A percentile compares a stretch with the other conserved stretches of the same genome.
phyloP scores from a whole-genome alignment of 192 early-diverging fungal genomes.

The Gonapodya sp. region DNA sequence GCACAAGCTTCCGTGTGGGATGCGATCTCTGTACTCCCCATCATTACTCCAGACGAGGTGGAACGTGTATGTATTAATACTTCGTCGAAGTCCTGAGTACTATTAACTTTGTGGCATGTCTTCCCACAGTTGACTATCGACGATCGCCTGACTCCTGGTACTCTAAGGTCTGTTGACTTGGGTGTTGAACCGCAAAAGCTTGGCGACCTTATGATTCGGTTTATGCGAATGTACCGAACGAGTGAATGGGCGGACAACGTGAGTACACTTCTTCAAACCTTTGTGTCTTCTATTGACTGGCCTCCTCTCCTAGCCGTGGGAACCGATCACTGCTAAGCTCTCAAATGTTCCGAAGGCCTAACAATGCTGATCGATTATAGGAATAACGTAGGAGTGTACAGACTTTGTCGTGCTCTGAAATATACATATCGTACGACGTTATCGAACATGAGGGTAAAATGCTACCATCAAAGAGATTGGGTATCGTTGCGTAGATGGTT shows the following conservation, averaged over 20 bases:
- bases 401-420: too few relatives aligned
- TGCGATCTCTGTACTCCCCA: constrained; percentile 55
- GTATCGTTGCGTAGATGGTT: background rate
- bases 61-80: constrained; percentile 44
- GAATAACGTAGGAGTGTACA: background rate
- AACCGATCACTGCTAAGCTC: background rate
- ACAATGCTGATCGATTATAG: background rate
- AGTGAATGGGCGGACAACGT: background rate
- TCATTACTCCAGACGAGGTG: constrained; percentile 77
- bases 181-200: constrained; percentile 70
- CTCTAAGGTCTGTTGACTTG: constrained; percentile 78
- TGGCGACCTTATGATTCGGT: constrained; percentile 73
- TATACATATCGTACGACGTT: background rate
- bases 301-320: background rate
- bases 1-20: constrained; percentile 34
- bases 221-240: constrained; percentile 18
- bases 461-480: too few relatives aligned
- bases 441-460: background rate
- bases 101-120: constrained; percentile 2
- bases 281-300: background rate
- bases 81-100: background rate
- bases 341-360: background rate
- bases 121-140: constrained; percentile 49
- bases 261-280: background rate
- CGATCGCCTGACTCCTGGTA: constrained; percentile 55